Conservation (phyloP, 805 yeast species). For the Dipodascus geniculatus region DNA sequence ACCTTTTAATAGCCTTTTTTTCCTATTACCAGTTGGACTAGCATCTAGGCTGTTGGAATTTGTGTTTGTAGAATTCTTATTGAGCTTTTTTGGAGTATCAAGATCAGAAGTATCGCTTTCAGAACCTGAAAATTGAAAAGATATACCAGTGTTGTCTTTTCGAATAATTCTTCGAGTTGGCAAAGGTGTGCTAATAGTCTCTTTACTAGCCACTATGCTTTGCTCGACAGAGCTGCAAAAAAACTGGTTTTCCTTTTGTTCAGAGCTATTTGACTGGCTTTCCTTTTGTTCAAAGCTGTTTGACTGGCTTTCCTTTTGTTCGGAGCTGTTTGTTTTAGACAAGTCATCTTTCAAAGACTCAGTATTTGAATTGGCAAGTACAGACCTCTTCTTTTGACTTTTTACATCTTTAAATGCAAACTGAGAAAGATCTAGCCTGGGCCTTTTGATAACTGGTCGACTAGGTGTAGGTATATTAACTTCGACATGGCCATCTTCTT, state of each 20-base stretch:
- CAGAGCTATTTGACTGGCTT: too few species aligned
- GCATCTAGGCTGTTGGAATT: not conserved
- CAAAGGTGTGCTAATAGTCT: too few species aligned
- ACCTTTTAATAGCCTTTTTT: not conserved
- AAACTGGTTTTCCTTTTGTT: too few species aligned
- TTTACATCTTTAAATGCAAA: not conserved
- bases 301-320: too few species aligned
- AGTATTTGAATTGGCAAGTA: too few species aligned
- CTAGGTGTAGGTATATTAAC: not conserved
- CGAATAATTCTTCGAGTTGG: too few species aligned
- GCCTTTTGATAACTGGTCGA: not conserved
- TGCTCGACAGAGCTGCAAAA: too few species aligned
- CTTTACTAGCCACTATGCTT: not conserved
- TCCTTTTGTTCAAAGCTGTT: too few species aligned
- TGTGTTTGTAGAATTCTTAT: not conserved
- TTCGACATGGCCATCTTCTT: not conserved
- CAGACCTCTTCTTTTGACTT: too few species aligned
- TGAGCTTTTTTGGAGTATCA: not conserved
- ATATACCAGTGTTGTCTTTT: too few species aligned
- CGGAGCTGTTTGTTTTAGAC: too few species aligned
- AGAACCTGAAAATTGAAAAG: not conserved
- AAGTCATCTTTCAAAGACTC: too few species aligned
- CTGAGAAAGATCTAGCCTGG: not conserved
- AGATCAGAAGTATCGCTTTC: not conserved
- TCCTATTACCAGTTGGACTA: not conserved